Base-by-base conservation (phyloP, 129 eudicot species). In the Chrysanthemum makinoi region DNA sequence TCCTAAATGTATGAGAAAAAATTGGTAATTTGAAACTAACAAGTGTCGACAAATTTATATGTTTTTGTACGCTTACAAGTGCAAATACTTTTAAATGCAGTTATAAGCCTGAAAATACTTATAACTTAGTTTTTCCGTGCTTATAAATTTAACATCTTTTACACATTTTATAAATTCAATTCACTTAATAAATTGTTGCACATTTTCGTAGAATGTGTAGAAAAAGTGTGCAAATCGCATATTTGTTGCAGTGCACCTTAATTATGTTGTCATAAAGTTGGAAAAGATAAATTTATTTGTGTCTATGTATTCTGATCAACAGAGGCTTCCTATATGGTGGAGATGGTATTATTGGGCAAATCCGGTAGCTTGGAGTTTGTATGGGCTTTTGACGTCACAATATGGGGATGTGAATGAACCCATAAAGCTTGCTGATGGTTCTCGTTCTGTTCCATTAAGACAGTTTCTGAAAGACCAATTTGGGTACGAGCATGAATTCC, bases 341-440 rank as follows among this genome's bases (percentile, higher is more conserved):
- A 84, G 96, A 83, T 92, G 98, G 98, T 89, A 86, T 78, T 92
- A 89, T 56, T 92, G 96, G 96, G 96, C 85, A 4, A 89, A 89
- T 79, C 98, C 98, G 6, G 81, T 89, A 68, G 91, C 98, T 5
- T 92, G 98, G 98, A 92, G 95, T 63, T 85, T 92, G 39, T 89
- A 92, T 53, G 98, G 98, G 30, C 95, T 92, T 66, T 77, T 92
- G 55, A 83, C 94, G 17, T 89, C 98, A 26, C 98, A 92, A 50
- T 92, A 92, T 10, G 96, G 98, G 30, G 87, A 89, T 56, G 55
- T 87, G 55, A 74, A 80, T 43, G 89, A 80, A 52, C 81, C 70
- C 8, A 65, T 88, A 35, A 88, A 59, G 82, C 94, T 88, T 57
- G 86, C 91, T 12, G 95, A 85, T 73, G 91, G 95, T 8, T 78